phyloP scores from a whole-genome alignment of 2,329 filamentous ascomycete genomes.

The Diaporthe citriasiana region DNA sequence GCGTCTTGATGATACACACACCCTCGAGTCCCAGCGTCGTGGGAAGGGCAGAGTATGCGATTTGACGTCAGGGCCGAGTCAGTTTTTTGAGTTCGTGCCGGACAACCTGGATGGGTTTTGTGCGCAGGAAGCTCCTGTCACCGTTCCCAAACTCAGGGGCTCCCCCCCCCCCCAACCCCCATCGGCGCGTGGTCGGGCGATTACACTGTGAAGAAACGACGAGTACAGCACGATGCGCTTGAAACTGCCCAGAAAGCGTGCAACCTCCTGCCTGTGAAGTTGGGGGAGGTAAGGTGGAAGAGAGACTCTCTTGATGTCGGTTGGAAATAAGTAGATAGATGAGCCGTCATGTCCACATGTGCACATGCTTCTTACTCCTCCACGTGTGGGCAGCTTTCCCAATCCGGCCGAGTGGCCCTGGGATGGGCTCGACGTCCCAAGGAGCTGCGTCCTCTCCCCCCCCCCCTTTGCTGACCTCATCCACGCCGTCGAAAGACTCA shows the following conservation, averaged over 20 bases:
- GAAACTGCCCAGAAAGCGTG: background rate
- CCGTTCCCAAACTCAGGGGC: slow-evolving; percentile 1
- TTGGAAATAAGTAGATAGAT: background rate
- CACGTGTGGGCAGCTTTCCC: background rate
- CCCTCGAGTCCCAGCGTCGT: slow-evolving; percentile 10
- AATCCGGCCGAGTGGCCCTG: background rate
- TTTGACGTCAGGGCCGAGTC: slow-evolving; percentile 33
- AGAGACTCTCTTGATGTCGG: background rate
- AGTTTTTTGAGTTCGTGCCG: slow-evolving; percentile 19
- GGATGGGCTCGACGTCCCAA: background rate
- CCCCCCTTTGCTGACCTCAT: background rate
- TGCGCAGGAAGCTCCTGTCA: slow-evolving; percentile 8
- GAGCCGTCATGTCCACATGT: background rate
- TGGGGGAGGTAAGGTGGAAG: background rate
- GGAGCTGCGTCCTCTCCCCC: background rate
- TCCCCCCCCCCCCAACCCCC: background rate
- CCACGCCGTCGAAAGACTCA: too few relatives aligned
- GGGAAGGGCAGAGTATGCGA: background rate
- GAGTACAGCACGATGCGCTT: background rate
- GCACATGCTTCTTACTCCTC: background rate
- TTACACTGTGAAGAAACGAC: background rate
- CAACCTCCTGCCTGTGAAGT: background rate
- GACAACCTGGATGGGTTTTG: slow-evolving; percentile 11
- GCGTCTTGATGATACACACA: slow-evolving; percentile 15
- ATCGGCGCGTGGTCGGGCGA: background rate